Percentiles rank a stretch among this genome's conserved stretches.
These are phyloP conservation scores for Fusarium nurragi DNA, from an alignment of 2,329 filamentous ascomycete genomes.

Conservation along the genomic window DNA sequence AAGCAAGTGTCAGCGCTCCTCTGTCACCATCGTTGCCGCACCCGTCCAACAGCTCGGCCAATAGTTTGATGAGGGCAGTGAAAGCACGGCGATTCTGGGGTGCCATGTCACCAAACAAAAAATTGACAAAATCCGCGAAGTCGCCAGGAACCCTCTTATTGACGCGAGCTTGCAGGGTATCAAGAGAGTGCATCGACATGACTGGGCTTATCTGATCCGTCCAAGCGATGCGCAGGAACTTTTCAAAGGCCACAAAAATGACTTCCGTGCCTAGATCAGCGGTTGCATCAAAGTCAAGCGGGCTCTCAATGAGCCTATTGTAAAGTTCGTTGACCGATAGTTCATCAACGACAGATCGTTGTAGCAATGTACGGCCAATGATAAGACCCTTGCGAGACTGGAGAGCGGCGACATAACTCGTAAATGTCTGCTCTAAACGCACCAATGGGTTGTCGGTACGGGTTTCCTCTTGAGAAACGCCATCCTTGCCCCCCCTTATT, in stretches of 20 bases:
- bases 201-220: constrained; percentile 87
- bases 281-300: constrained; percentile 78
- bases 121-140: constrained; percentile 75
- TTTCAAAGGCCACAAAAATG: constrained; percentile 92
- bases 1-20: constrained; percentile 86
- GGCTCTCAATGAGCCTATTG: constrained; percentile 85
- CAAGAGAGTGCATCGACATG: constrained; percentile 75
- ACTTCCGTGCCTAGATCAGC: constrained; percentile 82
- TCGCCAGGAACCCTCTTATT: constrained; percentile 75
- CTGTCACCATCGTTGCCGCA: constrained; percentile 92
- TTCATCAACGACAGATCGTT: constrained; percentile 76
- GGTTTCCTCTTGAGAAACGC: constrained; percentile 56
- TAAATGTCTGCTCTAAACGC: constrained; percentile 84
- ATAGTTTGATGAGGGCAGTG: constrained; percentile 81
- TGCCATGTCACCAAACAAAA: constrained; percentile 71
- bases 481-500: constrained; percentile 56
- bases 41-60: constrained; percentile 87
- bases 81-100: constrained; percentile 81
- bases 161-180: constrained; percentile 75
- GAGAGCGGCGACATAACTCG: constrained; percentile 81
- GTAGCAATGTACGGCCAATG: constrained; percentile 78
- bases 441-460: constrained; percentile 72
- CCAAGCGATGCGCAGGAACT: constrained; percentile 90
- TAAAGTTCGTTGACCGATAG: constrained; percentile 88
- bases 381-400: constrained; percentile 89